A percentile compares a stretch with the other conserved stretches of the same genome.
These are phyloP conservation scores for Funneliformis caledonium DNA, from an alignment of 371 early-diverging fungal species.

Conservation along the genomic window DNA sequence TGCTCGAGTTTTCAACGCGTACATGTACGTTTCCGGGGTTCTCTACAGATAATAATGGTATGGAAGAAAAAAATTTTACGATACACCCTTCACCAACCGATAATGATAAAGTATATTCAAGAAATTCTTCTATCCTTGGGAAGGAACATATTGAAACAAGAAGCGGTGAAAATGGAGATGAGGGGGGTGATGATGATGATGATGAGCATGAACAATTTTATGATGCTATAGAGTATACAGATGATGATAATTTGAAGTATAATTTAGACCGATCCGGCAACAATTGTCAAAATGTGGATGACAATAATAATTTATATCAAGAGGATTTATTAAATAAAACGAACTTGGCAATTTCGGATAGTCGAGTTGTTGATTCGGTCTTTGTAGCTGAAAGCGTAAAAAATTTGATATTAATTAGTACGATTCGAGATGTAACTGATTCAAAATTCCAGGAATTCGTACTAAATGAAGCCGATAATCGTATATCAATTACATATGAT, in stretches of 20 bases:
- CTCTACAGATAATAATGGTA: neutral
- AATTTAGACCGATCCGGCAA: neutral
- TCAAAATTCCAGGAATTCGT: neutral
- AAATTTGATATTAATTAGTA: conserved; percentile 1
- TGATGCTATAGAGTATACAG: neutral
- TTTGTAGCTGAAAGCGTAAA: neutral
- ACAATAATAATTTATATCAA: neutral
- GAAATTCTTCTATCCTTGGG: neutral
- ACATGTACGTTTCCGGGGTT: neutral
- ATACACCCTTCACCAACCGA: neutral
- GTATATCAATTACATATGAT: conserved; percentile 1
- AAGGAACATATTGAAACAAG: neutral
- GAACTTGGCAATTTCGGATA: neutral
- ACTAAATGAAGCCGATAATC: neutral
- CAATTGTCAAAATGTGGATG: neutral
- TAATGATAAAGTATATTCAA: neutral
- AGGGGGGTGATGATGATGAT: neutral
- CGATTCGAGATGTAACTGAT: neutral
- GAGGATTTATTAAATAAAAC: neutral
- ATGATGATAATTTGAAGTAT: neutral
- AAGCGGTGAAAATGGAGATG: neutral
- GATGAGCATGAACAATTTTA: conserved; percentile 14
- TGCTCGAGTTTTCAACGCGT: neutral
- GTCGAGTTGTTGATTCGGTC: conserved; percentile 1
- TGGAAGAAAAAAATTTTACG: neutral